Percentiles rank a stretch among this genome's conserved stretches.
Evolutionary conservation across 164 flowering plant species (phyloP).

Genomic region (Magnolia kwangsiensis): DNA sequence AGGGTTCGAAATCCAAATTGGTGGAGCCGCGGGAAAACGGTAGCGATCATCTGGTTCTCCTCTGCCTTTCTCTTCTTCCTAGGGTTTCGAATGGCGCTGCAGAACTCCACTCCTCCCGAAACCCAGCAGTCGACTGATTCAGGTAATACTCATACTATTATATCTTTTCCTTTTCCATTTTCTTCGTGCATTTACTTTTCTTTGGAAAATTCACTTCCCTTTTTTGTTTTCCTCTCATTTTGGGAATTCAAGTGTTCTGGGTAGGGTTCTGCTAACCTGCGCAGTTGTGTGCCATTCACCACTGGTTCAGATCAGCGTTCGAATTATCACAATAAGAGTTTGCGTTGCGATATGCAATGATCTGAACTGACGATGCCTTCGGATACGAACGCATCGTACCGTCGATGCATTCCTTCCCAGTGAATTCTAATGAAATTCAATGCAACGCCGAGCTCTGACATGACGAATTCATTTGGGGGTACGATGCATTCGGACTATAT

Average conservation of each 20-base stretch:
- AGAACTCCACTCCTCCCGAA: constrained; percentile 23
- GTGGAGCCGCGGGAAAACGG: constrained; percentile 40
- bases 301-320: too few species aligned
- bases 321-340: too few species aligned
- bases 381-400: background rate
- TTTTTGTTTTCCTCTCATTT: background rate
- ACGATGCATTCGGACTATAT: too few species aligned
- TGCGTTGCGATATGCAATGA: too few species aligned
- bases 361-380: background rate
- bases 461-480: background rate
- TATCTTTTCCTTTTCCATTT: background rate
- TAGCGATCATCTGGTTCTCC: constrained; percentile 42
- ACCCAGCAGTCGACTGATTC: background rate
- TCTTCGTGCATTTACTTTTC: background rate
- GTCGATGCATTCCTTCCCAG: background rate
- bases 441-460: background rate
- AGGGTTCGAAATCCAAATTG: constrained; percentile 25
- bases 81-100: constrained; percentile 49
- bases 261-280: too few species aligned
- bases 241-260: too few species aligned
- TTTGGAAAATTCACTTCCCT: background rate
- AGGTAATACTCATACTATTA: background rate
- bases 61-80: constrained; percentile 45
- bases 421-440: background rate
- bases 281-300: too few species aligned